Conservation (phyloP, 176 grass and related monocot species). For the Avena eriantha region DNA sequence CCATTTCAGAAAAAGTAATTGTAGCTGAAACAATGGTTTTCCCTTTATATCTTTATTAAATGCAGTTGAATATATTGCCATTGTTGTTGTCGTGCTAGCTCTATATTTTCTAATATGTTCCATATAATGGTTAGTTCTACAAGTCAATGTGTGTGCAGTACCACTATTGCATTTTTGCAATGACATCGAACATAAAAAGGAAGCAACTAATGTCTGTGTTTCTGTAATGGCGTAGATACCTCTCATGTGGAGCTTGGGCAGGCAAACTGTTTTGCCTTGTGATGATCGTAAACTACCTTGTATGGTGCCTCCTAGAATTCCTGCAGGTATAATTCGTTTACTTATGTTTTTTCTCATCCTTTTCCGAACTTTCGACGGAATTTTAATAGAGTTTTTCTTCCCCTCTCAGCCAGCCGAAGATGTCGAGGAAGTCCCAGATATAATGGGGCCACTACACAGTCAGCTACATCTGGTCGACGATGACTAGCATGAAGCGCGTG, state of each 20-base stretch:
- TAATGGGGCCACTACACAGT: conserved; percentile 43
- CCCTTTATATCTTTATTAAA: not conserved
- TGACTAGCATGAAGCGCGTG: conserved; percentile 29
- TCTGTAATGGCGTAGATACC: conserved; percentile 57
- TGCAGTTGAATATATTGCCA: not conserved
- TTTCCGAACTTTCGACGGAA: not conserved
- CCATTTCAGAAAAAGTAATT: conserved; percentile 36
- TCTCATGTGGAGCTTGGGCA: conserved; percentile 83
- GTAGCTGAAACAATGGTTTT: not conserved
- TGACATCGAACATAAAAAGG: not conserved
- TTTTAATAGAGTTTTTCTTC: conserved; percentile 6
- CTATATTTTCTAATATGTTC: not conserved
- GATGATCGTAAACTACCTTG: conserved; percentile 67
- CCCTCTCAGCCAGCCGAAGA: conserved; percentile 59
- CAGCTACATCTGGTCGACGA: conserved; percentile 25
- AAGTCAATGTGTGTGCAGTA: not conserved
- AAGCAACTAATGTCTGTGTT: conserved; percentile 8
- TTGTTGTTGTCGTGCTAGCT: conserved; percentile 7
- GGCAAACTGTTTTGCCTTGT: conserved; percentile 80
- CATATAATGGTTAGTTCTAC: conserved; percentile 2
- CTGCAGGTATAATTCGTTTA: conserved; percentile 63
- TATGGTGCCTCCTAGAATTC: conserved; percentile 73
- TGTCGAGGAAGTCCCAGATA: conserved; percentile 88
- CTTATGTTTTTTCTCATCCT: not conserved
- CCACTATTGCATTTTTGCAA: not conserved